phyloP scores from a whole-genome alignment of 495 filamentous ascomycete genomes.

The Amphirosellinia nigrospora region DNA sequence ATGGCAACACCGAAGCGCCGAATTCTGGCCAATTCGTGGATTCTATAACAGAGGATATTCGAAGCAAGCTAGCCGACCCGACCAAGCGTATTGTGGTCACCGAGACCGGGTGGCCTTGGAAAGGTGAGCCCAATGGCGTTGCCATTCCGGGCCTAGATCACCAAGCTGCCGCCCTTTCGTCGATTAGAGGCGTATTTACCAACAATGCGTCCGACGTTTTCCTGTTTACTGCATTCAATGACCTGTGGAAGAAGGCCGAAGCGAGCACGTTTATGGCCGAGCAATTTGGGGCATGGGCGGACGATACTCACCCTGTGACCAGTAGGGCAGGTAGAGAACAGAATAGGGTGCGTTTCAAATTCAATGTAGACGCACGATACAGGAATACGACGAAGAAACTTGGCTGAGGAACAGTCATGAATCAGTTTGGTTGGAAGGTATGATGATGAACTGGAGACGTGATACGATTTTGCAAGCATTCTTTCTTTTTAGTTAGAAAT shows the following conservation, averaged over 20 bases:
- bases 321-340: constrained; percentile 22
- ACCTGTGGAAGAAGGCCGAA: constrained; percentile 77
- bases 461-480: constrained; percentile 36
- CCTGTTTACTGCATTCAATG: constrained; percentile 78
- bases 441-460: constrained; percentile 28
- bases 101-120: constrained; percentile 84
- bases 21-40: constrained; percentile 70
- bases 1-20: constrained; percentile 60
- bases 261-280: constrained; percentile 69
- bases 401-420: constrained; percentile 30
- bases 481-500: constrained; percentile 27
- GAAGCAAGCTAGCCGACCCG: constrained; percentile 39
- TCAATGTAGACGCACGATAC: constrained; percentile 26
- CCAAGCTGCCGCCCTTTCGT: constrained; percentile 67
- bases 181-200: constrained; percentile 62
- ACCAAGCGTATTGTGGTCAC: constrained; percentile 56
- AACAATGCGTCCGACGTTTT: constrained; percentile 57
- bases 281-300: constrained; percentile 72
- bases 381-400: constrained; percentile 32
- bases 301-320: constrained; percentile 36
- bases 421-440: constrained; percentile 27
- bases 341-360: not conserved
- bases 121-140: constrained; percentile 65
- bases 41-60: constrained; percentile 55
- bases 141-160: constrained; percentile 69